Evolutionary conservation across 129 eudicot genomes (phyloP).

Genomic region (Flaveria brownii): DNA sequence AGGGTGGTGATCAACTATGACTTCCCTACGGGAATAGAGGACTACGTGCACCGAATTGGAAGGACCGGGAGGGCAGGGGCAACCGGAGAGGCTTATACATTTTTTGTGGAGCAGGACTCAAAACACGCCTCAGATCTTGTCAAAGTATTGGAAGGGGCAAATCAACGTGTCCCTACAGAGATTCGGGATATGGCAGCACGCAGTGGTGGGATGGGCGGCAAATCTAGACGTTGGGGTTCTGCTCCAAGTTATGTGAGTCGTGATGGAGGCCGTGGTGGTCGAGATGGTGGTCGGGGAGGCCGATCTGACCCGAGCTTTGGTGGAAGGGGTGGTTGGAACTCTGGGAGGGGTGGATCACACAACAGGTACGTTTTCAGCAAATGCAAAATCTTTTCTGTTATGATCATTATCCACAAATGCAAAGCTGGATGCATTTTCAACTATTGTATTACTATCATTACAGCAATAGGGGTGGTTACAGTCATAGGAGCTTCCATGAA

Average conservation of each 20-base stretch:
- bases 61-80: constrained; percentile 99
- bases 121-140: constrained; percentile 87
- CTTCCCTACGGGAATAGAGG: constrained; percentile 93
- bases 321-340: constrained; percentile 54
- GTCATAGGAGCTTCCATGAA: constrained; percentile 61
- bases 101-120: constrained; percentile 69
- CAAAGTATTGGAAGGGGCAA: constrained; percentile 88
- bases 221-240: constrained; percentile 61
- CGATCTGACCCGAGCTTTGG: constrained; percentile 56
- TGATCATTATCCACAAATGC: background rate
- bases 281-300: constrained; percentile 54
- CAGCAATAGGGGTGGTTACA: constrained; percentile 40
- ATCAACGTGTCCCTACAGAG: constrained; percentile 79
- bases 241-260: constrained; percentile 60
- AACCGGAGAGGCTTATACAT: constrained; percentile 85
- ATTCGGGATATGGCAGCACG: constrained; percentile 78
- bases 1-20: constrained; percentile 93
- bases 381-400: background rate
- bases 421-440: background rate
- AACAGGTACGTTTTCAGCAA: constrained; percentile 42
- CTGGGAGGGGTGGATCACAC: constrained; percentile 48
- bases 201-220: constrained; percentile 74
- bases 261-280: constrained; percentile 41
- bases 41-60: constrained; percentile 95
- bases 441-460: background rate